These are phyloP conservation scores for Magnaporthiopsis poae DNA, from an alignment of 2,329 filamentous ascomycete species.

Conservation along the genomic window DNA sequence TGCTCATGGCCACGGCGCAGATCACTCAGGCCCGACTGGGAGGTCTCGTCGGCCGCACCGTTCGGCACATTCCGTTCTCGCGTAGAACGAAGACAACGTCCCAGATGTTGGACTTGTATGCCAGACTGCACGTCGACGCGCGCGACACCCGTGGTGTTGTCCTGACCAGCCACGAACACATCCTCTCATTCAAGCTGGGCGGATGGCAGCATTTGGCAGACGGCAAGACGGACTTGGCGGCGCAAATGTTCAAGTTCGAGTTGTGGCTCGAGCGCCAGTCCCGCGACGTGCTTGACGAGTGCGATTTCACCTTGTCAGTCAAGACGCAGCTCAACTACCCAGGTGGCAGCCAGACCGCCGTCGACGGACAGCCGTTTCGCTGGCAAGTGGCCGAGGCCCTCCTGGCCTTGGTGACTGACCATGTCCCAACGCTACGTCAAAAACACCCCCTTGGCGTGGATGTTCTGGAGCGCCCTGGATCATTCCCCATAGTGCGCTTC, in stretches of 20 bases:
- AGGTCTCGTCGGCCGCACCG: constrained; percentile 40
- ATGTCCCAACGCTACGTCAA: constrained; percentile 26
- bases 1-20: constrained; percentile 48
- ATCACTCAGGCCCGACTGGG: constrained; percentile 45
- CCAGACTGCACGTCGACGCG: constrained; percentile 24
- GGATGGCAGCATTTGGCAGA: constrained; percentile 48
- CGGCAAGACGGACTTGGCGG: constrained; percentile 28
- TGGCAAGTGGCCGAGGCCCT: constrained; percentile 38
- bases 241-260: constrained; percentile 40
- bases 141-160: constrained; percentile 38
- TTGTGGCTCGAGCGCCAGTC: constrained; percentile 36
- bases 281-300: constrained; percentile 58
- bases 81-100: constrained; percentile 32
- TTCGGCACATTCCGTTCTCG: constrained; percentile 50
- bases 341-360: constrained; percentile 33
- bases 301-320: constrained; percentile 43
- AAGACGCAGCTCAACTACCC: constrained; percentile 51
- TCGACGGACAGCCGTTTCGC: constrained; percentile 44
- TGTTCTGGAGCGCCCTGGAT: constrained; percentile 28
- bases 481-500: constrained; percentile 49
- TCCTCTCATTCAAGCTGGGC: constrained; percentile 55
- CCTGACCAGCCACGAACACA: constrained; percentile 52
- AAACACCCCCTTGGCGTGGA: constrained; percentile 35
- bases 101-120: constrained; percentile 26
- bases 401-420: constrained; percentile 28